Evolutionary conservation across 179 eudicot species (phyloP).

Genomic region (Amaranthus tricolor): DNA sequence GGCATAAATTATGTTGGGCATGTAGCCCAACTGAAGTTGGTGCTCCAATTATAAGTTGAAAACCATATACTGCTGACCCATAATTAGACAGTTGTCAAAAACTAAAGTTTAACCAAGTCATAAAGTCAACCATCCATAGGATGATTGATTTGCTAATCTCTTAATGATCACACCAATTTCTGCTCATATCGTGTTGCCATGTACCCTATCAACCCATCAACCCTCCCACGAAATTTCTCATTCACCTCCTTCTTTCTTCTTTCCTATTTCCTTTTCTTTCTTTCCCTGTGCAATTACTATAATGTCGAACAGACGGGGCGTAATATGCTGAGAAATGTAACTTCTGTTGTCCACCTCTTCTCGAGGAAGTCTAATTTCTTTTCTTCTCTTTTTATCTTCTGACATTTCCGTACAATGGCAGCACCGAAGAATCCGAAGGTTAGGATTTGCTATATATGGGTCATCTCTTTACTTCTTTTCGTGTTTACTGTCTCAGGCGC

Average conservation of each 20-base stretch:
- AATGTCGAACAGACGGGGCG: constrained; percentile 1
- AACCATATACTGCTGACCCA: constrained; percentile 21
- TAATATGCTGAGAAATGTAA: neutral
- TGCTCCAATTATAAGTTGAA: neutral
- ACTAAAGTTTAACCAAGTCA: constrained; percentile 20
- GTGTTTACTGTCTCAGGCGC: constrained; percentile 42
- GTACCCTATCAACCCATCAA: constrained; percentile 10
- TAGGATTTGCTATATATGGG: constrained; percentile 42
- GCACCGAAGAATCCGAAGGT: constrained; percentile 32
- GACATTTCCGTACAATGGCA: constrained; percentile 24
- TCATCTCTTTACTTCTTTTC: constrained; percentile 40
- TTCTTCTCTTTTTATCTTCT: neutral
- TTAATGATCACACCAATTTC: constrained; percentile 13
- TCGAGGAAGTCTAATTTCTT: neutral
- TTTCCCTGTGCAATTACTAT: neutral
- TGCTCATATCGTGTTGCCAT: constrained; percentile 28
- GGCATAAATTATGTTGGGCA: neutral
- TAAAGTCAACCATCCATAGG: constrained; percentile 27
- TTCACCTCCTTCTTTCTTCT: neutral
- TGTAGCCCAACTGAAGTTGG: neutral
- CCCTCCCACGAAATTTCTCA: neutral
- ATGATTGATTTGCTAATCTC: constrained; percentile 24
- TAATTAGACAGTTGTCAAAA: constrained; percentile 16
- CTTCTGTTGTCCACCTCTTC: neutral
- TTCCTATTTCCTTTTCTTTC: neutral